Conservation (phyloP, 345 rosid species). For the Brassica juncea region DNA sequence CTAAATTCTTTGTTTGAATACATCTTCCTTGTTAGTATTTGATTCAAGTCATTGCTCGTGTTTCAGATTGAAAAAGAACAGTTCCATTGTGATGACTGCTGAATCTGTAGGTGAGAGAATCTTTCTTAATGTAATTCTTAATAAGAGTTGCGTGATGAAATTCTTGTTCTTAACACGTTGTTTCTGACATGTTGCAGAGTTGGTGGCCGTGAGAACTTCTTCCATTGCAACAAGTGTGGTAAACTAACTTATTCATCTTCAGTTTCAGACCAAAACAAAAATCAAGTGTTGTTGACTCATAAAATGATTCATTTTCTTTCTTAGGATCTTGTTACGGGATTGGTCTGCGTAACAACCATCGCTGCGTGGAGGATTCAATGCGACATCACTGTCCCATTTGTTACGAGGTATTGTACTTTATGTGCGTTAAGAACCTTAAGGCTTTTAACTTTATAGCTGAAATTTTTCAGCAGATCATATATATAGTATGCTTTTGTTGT, state of each 20-base stretch:
- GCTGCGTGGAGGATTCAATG: constrained; percentile 94
- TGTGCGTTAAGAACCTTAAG: background rate
- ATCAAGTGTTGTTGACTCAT: background rate
- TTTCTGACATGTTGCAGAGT: constrained; percentile 50
- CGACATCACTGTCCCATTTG: constrained; percentile 97
- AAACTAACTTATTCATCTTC: constrained; percentile 12
- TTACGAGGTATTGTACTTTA: constrained; percentile 59
- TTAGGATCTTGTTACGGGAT: constrained; percentile 81
- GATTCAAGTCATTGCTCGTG: background rate
- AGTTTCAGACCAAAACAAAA: background rate
- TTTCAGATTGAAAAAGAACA: constrained; percentile 70
- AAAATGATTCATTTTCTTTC: too few relatives aligned
- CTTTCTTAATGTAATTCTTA: background rate
- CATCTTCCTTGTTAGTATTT: background rate
- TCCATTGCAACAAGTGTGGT: constrained; percentile 97
- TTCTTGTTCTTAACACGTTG: background rate
- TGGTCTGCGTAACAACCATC: constrained; percentile 69
- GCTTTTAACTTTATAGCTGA: background rate
- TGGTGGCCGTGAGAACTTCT: constrained; percentile 82
- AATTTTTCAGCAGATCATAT: background rate
- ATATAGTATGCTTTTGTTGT: background rate
- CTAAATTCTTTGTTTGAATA: too few relatives aligned
- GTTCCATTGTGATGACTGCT: constrained; percentile 95
- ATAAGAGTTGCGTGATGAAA: background rate
- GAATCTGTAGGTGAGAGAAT: constrained; percentile 75